Conservation (phyloP, 2,329 filamentous ascomycete genomes). For the Hymenoscyphus albidus region DNA sequence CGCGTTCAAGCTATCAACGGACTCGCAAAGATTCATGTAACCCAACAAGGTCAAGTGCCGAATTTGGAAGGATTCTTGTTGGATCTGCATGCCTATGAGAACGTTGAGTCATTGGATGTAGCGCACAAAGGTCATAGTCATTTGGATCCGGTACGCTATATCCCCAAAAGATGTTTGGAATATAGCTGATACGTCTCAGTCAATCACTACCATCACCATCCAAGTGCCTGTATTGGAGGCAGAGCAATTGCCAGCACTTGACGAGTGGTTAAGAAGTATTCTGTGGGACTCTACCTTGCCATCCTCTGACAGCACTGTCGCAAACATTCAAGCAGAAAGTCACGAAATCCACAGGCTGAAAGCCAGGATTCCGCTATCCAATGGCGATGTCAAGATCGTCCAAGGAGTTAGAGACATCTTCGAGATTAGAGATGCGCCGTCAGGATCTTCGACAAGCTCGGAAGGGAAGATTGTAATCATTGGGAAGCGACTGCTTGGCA, state of each 20-base stretch:
- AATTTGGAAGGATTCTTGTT: conserved; percentile 80
- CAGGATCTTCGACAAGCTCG: conserved; percentile 26
- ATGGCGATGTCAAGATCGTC: conserved; percentile 69
- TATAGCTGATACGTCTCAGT: conserved; percentile 43
- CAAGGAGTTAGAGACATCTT: conserved; percentile 94
- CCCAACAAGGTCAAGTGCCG: conserved; percentile 74
- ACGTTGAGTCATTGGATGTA: conserved; percentile 69
- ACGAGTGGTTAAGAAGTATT: conserved; percentile 76
- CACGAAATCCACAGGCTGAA: conserved; percentile 87
- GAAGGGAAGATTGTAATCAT: conserved; percentile 62
- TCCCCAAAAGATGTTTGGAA: too few relatives aligned
- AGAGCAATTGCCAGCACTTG: conserved; percentile 59
- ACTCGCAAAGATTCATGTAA: conserved; percentile 78
- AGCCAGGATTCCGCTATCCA: conserved; percentile 64
- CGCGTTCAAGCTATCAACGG: conserved; percentile 85
- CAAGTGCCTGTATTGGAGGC: conserved; percentile 56
- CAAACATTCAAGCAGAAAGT: conserved; percentile 7
- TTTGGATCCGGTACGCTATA: conserved; percentile 68
- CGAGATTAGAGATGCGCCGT: conserved; percentile 69
- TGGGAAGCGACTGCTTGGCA: conserved; percentile 50
- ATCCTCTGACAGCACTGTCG: not conserved
- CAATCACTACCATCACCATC: conserved; percentile 79
- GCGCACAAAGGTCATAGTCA: conserved; percentile 79
- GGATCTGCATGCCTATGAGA: conserved; percentile 89
- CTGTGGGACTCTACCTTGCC: conserved; percentile 76